phyloP scores from a whole-genome alignment of 164 flowering plant genomes.

The Magnolia kwangsiensis region DNA sequence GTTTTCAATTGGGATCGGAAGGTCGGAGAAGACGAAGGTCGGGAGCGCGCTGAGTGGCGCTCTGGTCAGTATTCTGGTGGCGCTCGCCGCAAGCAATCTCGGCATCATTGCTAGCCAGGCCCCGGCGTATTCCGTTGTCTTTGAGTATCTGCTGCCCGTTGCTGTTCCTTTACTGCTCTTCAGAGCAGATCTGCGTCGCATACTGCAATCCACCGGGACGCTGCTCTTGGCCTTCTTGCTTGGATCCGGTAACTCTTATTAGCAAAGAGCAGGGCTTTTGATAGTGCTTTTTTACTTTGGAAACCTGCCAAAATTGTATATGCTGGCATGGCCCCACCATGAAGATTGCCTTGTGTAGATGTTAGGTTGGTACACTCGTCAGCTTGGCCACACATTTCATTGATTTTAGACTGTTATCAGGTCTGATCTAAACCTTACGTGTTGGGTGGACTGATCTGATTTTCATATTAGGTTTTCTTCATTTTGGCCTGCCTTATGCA shows the following conservation, averaged over 20 bases:
- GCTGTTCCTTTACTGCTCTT: slow-evolving; percentile 73
- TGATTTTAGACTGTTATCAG: too few species aligned
- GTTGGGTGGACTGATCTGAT: too few species aligned
- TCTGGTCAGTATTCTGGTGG: slow-evolving; percentile 68
- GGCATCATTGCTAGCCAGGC: slow-evolving; percentile 65
- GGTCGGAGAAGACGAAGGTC: slow-evolving; percentile 86
- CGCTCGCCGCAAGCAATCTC: slow-evolving; percentile 78
- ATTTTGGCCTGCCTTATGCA: too few species aligned
- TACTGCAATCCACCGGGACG: slow-evolving; percentile 69
- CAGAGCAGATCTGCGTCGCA: slow-evolving; percentile 75
- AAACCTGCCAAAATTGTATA: too few species aligned
- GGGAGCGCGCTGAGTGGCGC: slow-evolving; percentile 77
- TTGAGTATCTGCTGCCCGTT: slow-evolving; percentile 65
- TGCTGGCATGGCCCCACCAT: too few species aligned
- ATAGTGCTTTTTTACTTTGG: too few species aligned
- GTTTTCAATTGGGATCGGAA: slow-evolving; percentile 14
- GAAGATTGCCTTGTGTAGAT: too few species aligned
- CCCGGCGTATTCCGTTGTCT: slow-evolving; percentile 54
- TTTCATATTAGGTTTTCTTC: too few species aligned
- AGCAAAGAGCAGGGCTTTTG: not conserved
- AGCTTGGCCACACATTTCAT: too few species aligned
- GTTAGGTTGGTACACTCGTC: too few species aligned
- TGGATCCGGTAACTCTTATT: slow-evolving; percentile 54
- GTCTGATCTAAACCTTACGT: too few species aligned
- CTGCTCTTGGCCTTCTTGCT: slow-evolving; percentile 74